These are phyloP conservation scores for Lachancea lanzarotensis DNA, from an alignment of 805 yeast species.

Conservation along the genomic window DNA sequence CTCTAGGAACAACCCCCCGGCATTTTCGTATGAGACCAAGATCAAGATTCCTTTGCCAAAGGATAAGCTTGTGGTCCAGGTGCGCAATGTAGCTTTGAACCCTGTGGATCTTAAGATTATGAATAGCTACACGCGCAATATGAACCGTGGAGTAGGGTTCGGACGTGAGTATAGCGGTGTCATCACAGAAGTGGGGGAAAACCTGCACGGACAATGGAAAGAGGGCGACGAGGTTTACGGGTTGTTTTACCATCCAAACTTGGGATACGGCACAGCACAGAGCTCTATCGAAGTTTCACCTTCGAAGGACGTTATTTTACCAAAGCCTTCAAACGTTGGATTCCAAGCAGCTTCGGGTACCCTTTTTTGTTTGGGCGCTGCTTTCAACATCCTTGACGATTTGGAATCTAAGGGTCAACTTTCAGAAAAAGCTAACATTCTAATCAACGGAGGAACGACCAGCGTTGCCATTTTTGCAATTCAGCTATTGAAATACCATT, in stretches of 20 bases:
- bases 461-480: conserved; percentile 60
- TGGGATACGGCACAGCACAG: conserved; percentile 51
- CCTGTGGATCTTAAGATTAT: conserved; percentile 60
- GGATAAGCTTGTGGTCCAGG: conserved; percentile 49
- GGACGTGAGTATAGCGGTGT: conserved; percentile 69
- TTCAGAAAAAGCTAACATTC: conserved; percentile 42
- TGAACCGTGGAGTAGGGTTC: conserved; percentile 52
- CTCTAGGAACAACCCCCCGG: conserved; percentile 34
- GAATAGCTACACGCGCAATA: conserved; percentile 46
- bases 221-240: conserved; percentile 68
- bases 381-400: conserved; percentile 40
- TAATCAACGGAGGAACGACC: conserved; percentile 73
- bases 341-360: conserved; percentile 56
- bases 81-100: conserved; percentile 53
- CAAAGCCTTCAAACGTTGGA: conserved; percentile 42
- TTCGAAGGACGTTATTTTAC: conserved; percentile 39
- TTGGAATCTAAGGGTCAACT: conserved; percentile 21
- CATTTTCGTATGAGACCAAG: conserved; percentile 48
- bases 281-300: conserved; percentile 53
- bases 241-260: conserved; percentile 42
- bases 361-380: conserved; percentile 59
- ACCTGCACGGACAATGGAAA: conserved; percentile 34
- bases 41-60: conserved; percentile 44
- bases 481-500: conserved; percentile 50
- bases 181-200: conserved; percentile 48